These are phyloP conservation scores for Rhododendron kiyosumense DNA, from an alignment of 148 eudicot species.

Conservation along the genomic window DNA sequence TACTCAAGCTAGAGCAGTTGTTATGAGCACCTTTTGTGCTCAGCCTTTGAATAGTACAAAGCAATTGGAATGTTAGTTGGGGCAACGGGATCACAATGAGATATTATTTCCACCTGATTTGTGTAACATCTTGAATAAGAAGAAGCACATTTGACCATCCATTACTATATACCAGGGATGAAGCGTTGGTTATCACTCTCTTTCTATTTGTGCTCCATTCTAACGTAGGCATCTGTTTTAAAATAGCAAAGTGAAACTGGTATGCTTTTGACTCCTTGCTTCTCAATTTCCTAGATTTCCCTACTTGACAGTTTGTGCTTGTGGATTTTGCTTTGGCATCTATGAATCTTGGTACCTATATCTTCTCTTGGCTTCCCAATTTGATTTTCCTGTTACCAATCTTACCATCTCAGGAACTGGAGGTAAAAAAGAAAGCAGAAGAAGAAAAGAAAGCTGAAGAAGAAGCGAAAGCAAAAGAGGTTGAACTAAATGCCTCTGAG, in stretches of 20 bases:
- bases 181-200: not conserved
- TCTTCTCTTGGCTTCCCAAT: not conserved
- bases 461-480: constrained; percentile 51
- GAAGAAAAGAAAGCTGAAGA: constrained; percentile 39
- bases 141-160: not conserved
- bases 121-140: not conserved
- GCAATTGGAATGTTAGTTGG: not conserved
- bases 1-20: not conserved
- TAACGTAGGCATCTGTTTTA: not conserved
- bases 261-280: not conserved
- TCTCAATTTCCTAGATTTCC: not conserved
- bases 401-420: constrained; percentile 46
- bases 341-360: not conserved
- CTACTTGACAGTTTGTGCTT: not conserved
- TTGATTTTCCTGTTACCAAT: not conserved
- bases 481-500: constrained; percentile 42
- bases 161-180: not conserved
- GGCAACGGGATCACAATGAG: not conserved
- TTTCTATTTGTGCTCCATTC: constrained; percentile 1
- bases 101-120: not conserved
- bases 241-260: not conserved
- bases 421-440: constrained; percentile 45
- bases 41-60: not conserved
- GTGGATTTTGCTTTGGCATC: not conserved
- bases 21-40: not conserved